A percentile compares a stretch with the other conserved stretches of the same genome.
phyloP scores from a whole-genome alignment of 2,329 filamentous ascomycete species.

The Pseudogymnoascus sp. region DNA sequence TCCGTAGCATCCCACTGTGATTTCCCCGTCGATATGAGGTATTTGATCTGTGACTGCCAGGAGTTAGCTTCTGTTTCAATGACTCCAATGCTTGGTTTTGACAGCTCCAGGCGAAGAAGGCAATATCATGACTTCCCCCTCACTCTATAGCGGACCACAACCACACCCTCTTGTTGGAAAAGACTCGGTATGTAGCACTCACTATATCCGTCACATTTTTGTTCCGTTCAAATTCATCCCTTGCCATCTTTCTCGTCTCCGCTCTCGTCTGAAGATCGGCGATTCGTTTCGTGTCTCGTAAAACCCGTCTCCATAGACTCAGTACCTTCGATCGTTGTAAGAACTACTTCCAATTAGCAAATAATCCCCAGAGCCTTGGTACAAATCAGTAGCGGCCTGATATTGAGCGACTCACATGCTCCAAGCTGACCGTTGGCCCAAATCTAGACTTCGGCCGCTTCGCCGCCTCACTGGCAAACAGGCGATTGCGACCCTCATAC shows the following conservation, averaged over 20 bases:
- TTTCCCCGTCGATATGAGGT: conserved; percentile 57
- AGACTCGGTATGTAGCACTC: conserved; percentile 23
- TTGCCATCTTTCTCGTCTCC: conserved; percentile 50
- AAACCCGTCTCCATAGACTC: conserved; percentile 49
- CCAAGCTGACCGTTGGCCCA: conserved; percentile 44
- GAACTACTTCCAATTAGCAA: conserved; percentile 38
- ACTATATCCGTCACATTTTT: conserved; percentile 49
- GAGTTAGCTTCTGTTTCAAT: not conserved
- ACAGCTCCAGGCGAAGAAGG: not conserved
- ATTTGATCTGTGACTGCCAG: conserved; percentile 50
- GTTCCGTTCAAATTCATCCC: conserved; percentile 55
- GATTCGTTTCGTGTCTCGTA: conserved; percentile 48
- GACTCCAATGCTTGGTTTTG: not conserved
- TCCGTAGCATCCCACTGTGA: conserved; percentile 59
- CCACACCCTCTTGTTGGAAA: not conserved
- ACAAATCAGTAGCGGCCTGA: not conserved
- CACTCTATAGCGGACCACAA: not conserved
- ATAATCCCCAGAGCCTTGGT: not conserved
- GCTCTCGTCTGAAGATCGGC: conserved; percentile 41
- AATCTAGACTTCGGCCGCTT: conserved; percentile 28
- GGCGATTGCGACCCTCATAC: not conserved
- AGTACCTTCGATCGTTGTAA: conserved; percentile 49
- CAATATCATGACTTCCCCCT: not conserved
- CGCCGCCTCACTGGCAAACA: not conserved
- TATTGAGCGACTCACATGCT: conserved; percentile 42